phyloP scores from a whole-genome alignment of 768 basidiomycete species.

The Mycena floridula region DNA sequence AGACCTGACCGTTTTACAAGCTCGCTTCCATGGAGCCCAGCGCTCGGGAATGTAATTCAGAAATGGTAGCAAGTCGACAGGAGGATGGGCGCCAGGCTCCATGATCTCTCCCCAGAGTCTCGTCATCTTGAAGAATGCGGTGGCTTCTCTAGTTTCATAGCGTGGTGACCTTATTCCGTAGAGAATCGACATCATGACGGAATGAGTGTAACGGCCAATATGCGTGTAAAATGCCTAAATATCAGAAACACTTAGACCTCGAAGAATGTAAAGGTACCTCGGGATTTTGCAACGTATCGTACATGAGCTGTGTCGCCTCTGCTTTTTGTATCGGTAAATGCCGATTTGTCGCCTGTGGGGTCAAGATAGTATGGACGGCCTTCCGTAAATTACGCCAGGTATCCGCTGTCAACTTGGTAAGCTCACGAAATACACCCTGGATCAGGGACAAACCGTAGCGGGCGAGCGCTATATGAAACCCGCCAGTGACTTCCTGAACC shows the following conservation, averaged over 20 bases:
- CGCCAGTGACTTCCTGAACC: slow-evolving; percentile 10
- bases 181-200: background rate
- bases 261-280: slow-evolving; percentile 17
- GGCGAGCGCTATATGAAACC: slow-evolving; percentile 10
- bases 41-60: slow-evolving; percentile 12
- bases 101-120: slow-evolving; percentile 5
- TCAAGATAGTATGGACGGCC: slow-evolving; percentile 13
- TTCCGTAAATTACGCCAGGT: slow-evolving; percentile 10
- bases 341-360: slow-evolving; percentile 9
- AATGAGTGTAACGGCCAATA: background rate
- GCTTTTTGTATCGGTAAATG: slow-evolving; percentile 8
- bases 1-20: slow-evolving; percentile 8
- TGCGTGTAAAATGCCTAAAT: background rate
- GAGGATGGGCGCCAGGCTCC: slow-evolving; percentile 13
- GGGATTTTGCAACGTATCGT: slow-evolving; percentile 21
- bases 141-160: background rate
- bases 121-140: background rate
- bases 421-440: background rate
- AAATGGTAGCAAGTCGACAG: slow-evolving; percentile 14
- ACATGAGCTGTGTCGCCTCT: slow-evolving; percentile 18
- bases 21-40: slow-evolving; percentile 14
- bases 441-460: slow-evolving; percentile 2
- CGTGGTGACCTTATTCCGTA: background rate
- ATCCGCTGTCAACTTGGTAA: slow-evolving; percentile 2
- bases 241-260: background rate